Conservation (phyloP, 148 eudicot species). For the Silene uniflora region DNA sequence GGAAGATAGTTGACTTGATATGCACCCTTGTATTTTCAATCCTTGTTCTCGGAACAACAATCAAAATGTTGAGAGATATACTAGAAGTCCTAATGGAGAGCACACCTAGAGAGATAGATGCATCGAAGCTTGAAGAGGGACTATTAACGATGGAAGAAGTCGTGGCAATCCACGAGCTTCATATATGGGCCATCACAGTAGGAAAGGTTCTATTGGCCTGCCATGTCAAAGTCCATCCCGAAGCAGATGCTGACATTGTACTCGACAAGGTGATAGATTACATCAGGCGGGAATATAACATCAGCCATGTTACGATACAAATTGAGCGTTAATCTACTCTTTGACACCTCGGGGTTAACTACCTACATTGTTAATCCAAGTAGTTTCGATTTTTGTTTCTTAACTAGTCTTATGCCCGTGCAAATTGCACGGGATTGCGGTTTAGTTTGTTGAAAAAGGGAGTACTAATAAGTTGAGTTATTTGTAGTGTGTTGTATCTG, state of each 20-base stretch:
- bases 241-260: slow-evolving; percentile 81
- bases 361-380: slow-evolving; percentile 9
- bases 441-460: too few relatives aligned
- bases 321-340: slow-evolving; percentile 50
- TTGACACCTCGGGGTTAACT: slow-evolving; percentile 1
- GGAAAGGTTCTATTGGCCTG: slow-evolving; percentile 86
- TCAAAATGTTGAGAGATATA: slow-evolving; percentile 72
- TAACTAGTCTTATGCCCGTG: too few relatives aligned
- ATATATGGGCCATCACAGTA: slow-evolving; percentile 94
- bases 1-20: slow-evolving; percentile 86
- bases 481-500: too few relatives aligned
- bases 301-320: slow-evolving; percentile 88
- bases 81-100: slow-evolving; percentile 95
- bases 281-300: slow-evolving; percentile 73
- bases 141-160: slow-evolving; percentile 79
- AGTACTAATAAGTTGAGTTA: too few relatives aligned
- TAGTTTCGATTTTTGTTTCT: slow-evolving; percentile 2
- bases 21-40: slow-evolving; percentile 84
- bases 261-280: slow-evolving; percentile 77
- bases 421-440: too few relatives aligned
- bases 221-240: slow-evolving; percentile 76
- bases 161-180: slow-evolving; percentile 80
- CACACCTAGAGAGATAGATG: slow-evolving; percentile 92
- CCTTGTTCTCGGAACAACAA: slow-evolving; percentile 68
- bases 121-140: slow-evolving; percentile 69